These are phyloP conservation scores for Cyclocybe cylindracea DNA, from an alignment of 768 basidiomycete genomes.

Conservation along the genomic window DNA sequence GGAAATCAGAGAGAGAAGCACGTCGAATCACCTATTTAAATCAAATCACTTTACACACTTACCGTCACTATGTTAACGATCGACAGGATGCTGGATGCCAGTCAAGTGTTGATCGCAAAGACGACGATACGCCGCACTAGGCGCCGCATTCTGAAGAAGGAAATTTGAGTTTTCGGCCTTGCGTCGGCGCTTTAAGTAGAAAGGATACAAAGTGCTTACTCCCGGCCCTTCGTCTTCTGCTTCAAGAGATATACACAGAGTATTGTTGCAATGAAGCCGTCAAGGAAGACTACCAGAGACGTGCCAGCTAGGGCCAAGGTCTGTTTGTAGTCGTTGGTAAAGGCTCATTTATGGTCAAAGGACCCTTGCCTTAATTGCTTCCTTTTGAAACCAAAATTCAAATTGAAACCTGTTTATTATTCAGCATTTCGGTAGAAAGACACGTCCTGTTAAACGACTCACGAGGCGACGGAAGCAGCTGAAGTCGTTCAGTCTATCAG, in stretches of 20 bases:
- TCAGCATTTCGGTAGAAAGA: not conserved
- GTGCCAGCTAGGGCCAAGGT: constrained; percentile 15
- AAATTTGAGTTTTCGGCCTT: not conserved
- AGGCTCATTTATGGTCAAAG: not conserved
- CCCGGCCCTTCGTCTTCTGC: constrained; percentile 11
- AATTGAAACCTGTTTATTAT: constrained; percentile 2
- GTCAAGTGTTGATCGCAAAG: constrained; percentile 15
- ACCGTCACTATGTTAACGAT: constrained; percentile 14
- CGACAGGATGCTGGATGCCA: constrained; percentile 12
- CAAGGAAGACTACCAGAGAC: constrained; percentile 8
- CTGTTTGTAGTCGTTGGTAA: not conserved
- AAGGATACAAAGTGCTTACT: not conserved
- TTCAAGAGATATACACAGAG: constrained; percentile 12
- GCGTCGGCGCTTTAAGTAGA: not conserved
- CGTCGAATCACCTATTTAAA: too few species aligned
- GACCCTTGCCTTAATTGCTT: not conserved
- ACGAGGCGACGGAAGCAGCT: constrained; percentile 9
- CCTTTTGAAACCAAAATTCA: constrained; percentile 5
- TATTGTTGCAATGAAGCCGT: constrained; percentile 10
- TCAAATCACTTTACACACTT: not conserved
- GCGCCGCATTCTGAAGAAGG: not conserved
- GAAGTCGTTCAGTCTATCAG: not conserved
- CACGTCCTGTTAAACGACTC: not conserved
- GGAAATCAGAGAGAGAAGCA: not conserved
- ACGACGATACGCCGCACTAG: constrained; percentile 7